These are phyloP conservation scores for Allodekkera sacchari DNA, from an alignment of 805 yeast genomes.

Conservation along the genomic window DNA sequence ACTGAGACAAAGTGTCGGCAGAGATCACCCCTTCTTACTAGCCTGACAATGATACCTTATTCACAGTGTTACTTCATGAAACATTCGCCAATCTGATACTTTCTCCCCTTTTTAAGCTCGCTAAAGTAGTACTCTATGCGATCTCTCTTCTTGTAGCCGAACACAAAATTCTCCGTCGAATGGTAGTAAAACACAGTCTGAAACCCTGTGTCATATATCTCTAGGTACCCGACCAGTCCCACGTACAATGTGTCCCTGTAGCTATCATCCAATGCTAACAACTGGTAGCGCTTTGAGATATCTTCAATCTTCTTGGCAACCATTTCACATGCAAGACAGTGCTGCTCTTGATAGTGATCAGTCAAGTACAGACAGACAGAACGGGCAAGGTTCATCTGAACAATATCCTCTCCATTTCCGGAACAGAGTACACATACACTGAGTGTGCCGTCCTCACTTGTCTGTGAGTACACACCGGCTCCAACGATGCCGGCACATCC, in stretches of 20 bases:
- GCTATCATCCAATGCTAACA: constrained; percentile 14
- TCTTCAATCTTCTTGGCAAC: constrained; percentile 10
- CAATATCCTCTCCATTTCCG: constrained; percentile 52
- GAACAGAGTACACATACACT: constrained; percentile 30
- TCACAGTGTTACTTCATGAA: too few species aligned
- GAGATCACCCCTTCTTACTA: too few species aligned
- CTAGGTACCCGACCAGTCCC: constrained; percentile 19
- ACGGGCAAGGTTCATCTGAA: constrained; percentile 34
- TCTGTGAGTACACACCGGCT: constrained; percentile 26
- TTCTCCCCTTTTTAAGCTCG: constrained; percentile 2
- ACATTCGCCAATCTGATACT: constrained; percentile 1
- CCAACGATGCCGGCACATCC: constrained; percentile 50
- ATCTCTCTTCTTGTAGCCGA: constrained; percentile 7
- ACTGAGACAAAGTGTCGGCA: too few species aligned
- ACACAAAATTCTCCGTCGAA: constrained; percentile 19
- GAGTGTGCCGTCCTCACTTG: constrained; percentile 14
- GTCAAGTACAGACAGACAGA: constrained; percentile 15
- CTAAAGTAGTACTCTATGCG: neutral
- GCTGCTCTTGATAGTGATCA: constrained; percentile 2
- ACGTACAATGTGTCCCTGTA: constrained; percentile 13
- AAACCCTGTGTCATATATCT: constrained; percentile 3
- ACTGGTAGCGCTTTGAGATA: constrained; percentile 6
- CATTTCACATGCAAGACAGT: constrained; percentile 11
- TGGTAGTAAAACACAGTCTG: constrained; percentile 16
- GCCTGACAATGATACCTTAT: too few species aligned